These are phyloP conservation scores for Neopestalotiopsis rosae DNA, from an alignment of 2,329 filamentous ascomycete genomes.

Conservation along the genomic window DNA sequence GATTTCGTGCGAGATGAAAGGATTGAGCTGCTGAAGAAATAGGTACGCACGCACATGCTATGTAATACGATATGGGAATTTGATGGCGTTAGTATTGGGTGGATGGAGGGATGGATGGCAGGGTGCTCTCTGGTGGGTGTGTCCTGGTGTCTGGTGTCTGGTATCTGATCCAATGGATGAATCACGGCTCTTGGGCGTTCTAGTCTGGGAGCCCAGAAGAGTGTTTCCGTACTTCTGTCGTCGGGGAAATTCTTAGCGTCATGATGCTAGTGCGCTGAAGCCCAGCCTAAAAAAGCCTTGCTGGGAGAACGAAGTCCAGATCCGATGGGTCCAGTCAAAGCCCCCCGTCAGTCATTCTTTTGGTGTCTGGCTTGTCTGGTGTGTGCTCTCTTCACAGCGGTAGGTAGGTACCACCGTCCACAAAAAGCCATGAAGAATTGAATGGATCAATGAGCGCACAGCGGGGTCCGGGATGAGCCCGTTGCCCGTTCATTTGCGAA, in stretches of 20 bases:
- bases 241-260: conserved; percentile 9
- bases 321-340: not conserved
- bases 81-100: not conserved
- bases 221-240: conserved; percentile 14
- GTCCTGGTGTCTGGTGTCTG: not conserved
- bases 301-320: not conserved
- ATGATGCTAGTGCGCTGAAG: not conserved
- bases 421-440: not conserved
- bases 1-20: not conserved
- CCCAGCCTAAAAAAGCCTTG: not conserved
- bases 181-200: not conserved
- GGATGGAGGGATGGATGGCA: not conserved
- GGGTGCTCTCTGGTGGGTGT: too few species aligned
- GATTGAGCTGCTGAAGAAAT: too few species aligned
- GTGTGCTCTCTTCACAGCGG: too few species aligned
- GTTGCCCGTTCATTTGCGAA: conserved; percentile 2
- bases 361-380: not conserved
- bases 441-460: not conserved
- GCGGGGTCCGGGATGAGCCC: conserved; percentile 11
- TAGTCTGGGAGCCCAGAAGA: conserved; percentile 6
- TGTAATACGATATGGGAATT: not conserved
- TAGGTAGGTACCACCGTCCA: not conserved
- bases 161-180: not conserved
- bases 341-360: not conserved
- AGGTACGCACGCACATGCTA: too few species aligned